Evolutionary conservation across 2,329 filamentous ascomycete species (phyloP).

Genomic region (Sporothrix globosa): DNA sequence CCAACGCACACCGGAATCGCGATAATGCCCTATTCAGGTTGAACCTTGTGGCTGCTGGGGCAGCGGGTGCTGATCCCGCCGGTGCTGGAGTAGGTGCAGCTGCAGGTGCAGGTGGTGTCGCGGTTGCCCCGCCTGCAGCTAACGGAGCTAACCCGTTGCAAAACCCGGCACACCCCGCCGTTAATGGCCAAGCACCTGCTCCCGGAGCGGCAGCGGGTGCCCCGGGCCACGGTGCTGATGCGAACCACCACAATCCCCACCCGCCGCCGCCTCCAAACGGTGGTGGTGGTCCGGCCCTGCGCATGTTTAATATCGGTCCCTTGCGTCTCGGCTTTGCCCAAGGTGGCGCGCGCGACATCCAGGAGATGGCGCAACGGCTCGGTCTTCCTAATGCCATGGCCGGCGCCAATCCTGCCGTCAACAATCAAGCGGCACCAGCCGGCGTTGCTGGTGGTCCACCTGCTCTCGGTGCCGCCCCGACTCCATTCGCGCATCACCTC

Average conservation of each 20-base stretch:
- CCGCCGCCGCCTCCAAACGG: conserved; percentile 35
- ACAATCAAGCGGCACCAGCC: background rate
- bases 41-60: conserved; percentile 36
- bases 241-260: conserved; percentile 41
- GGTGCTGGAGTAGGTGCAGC: conserved; percentile 8
- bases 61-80: background rate
- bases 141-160: background rate
- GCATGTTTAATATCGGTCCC: conserved; percentile 63
- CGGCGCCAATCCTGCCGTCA: conserved; percentile 16
- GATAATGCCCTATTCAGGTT: conserved; percentile 44
- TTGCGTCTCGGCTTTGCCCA: conserved; percentile 77
- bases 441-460: background rate
- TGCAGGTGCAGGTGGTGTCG: conserved; percentile 30
- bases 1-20: conserved; percentile 42
- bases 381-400: conserved; percentile 49
- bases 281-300: conserved; percentile 41
- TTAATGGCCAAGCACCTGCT: conserved; percentile 38
- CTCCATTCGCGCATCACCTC: background rate
- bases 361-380: conserved; percentile 68
- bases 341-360: conserved; percentile 63
- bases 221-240: conserved; percentile 40
- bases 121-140: conserved; percentile 2
- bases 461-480: background rate
- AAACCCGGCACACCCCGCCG: conserved; percentile 20
- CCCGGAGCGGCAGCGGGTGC: background rate